Evolutionary conservation across 2,329 filamentous ascomycete genomes (phyloP), one percentile per base, ranked within the genome.

Genomic region (Calonectria multiphialidica): DNA sequence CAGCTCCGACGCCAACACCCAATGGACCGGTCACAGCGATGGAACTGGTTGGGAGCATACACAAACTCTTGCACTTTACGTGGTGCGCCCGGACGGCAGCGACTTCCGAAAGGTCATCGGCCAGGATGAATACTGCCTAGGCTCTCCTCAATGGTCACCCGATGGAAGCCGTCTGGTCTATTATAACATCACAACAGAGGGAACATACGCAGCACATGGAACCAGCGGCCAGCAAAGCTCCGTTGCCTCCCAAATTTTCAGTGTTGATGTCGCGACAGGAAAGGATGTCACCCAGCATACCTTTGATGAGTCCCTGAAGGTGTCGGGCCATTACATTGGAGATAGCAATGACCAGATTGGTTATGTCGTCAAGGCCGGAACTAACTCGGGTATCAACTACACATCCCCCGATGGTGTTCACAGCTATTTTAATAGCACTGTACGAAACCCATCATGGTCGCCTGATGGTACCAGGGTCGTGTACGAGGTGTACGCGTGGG

Each of bases 401-500:
- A 69, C 59, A 7, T 15, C 37, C 18, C 45, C 67, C 8, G 37
- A 30, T 8, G 30, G 49, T 7, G 33, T 28, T 18, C 21, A 64
- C 8, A 40, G 23, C 13, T 69, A 69, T 25, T 53, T 57, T 47
- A 69, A 69, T 40, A 57, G 67, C 57, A 55, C 67, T 7, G 8
- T 64, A 6, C 67, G 67, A 25, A 69, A 57, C 37, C 47, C 67
- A 1, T 53, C 67, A 5, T 69, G 67, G 67, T 64, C 67, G 37
- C 45, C 67, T 2, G 67, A 69, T 15, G 59, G 67, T 30, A 37
- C 67, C 15, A 23, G 30, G 4, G 59, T 69, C 16, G 47, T 69
- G 18, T 69, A 69, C 25, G 67, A 69, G 30, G 47, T 64, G n/a
- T 64, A 69, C n/a, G 67, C 33, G 8, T 69, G 67, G 67, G 59